A percentile compares a stretch with the other conserved stretches of the same genome.
phyloP scores from a whole-genome alignment of 1,284 basidiomycete genomes.

The Boletus nobilissimus region DNA sequence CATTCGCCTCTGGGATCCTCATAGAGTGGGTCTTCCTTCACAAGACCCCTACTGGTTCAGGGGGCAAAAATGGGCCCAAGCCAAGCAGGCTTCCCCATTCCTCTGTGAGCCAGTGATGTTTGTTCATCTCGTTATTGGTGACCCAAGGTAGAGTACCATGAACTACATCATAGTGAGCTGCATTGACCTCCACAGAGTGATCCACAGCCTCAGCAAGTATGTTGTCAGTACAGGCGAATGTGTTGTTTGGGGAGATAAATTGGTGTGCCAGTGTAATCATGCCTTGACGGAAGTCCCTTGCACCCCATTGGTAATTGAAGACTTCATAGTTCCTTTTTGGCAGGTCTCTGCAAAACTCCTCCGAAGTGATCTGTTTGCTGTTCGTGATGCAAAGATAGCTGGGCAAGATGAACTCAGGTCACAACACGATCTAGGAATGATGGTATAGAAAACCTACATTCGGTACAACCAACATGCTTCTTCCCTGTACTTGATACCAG shows the following conservation, averaged over 20 bases:
- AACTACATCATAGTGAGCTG: not conserved
- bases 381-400: slow-evolving; percentile 23
- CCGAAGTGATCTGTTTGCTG: not conserved
- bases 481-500: not conserved
- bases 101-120: not conserved
- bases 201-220: slow-evolving; percentile 22
- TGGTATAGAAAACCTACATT: not conserved
- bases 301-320: slow-evolving; percentile 13
- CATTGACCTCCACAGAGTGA: slow-evolving; percentile 6
- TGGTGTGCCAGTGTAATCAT: not conserved
- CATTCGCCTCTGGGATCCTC: not conserved
- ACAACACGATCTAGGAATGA: too few species aligned
- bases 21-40: not conserved
- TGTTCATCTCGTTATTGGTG: not conserved
- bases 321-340: slow-evolving; percentile 1
- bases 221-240: not conserved
- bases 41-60: not conserved
- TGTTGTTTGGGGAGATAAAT: slow-evolving; percentile 15
- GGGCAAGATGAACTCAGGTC: too few species aligned
- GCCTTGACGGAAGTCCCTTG: slow-evolving; percentile 16
- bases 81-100: not conserved
- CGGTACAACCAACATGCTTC: slow-evolving; percentile 1
- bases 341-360: slow-evolving; percentile 7
- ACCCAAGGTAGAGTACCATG: not conserved
- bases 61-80: not conserved